A percentile compares a stretch with the other conserved stretches of the same genome.
phyloP scores from a whole-genome alignment of 306 rosid species.

The Myrica gale region DNA sequence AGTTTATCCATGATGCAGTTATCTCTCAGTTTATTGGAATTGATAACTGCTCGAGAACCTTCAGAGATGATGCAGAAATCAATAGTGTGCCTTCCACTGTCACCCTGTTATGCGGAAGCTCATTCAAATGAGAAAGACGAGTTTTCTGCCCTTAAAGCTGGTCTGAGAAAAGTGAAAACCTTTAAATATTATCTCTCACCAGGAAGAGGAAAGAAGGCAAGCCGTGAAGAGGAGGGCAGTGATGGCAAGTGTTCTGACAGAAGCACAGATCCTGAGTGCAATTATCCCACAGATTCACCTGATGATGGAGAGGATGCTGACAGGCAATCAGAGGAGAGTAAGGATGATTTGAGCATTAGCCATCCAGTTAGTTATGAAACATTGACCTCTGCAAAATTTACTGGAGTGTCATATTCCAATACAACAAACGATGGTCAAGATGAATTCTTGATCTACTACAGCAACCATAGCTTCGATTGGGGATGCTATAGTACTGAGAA shows the following conservation, averaged over 20 bases:
- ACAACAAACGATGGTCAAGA: conserved; percentile 49
- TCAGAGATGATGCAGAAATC: conserved; percentile 60
- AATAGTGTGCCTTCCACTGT: conserved; percentile 48
- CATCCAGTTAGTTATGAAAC: conserved; percentile 92
- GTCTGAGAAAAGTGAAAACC: conserved; percentile 83
- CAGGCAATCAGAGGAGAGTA: conserved; percentile 70
- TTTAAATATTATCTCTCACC: conserved; percentile 75
- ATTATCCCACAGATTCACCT: conserved; percentile 84
- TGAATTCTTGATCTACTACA: conserved; percentile 86
- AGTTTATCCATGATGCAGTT: conserved; percentile 39
- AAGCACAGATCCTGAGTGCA: conserved; percentile 88
- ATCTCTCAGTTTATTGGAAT: conserved; percentile 76
- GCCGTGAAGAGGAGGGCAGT: conserved; percentile 77
- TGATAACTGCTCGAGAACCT: conserved; percentile 62
- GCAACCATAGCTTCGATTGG: conserved; percentile 66
- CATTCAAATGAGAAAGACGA: conserved; percentile 73
- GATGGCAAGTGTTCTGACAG: conserved; percentile 76
- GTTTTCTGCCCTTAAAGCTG: conserved; percentile 89
- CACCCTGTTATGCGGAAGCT: conserved; percentile 51
- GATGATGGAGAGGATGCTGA: conserved; percentile 75
- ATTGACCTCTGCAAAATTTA: conserved; percentile 72
- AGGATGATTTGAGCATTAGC: conserved; percentile 72
- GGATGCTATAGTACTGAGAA: conserved; percentile 58
- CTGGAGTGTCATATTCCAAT: conserved; percentile 51
- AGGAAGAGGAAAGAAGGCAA: conserved; percentile 62